Conservation (phyloP, 257 asterid genomes). For the Vinca minor region DNA sequence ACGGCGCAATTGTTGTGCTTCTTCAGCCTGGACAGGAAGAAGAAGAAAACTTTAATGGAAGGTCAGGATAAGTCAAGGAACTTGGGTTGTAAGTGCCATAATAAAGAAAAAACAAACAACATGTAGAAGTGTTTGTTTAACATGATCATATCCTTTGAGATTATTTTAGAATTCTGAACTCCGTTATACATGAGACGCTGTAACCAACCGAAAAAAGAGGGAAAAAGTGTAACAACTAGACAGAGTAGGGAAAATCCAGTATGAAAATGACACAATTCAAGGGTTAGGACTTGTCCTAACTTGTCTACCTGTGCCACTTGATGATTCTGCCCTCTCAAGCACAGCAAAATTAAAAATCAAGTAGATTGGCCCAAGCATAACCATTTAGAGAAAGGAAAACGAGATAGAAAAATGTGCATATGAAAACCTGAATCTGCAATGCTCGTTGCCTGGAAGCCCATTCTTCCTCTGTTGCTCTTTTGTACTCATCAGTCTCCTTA, state of each 20-base stretch:
- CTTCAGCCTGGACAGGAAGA: constrained; percentile 60
- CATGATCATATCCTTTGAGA: not conserved
- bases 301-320: not conserved
- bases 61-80: not conserved
- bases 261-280: not conserved
- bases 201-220: not conserved
- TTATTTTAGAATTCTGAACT: not conserved
- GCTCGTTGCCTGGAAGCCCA: constrained; percentile 62
- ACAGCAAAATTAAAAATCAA: not conserved
- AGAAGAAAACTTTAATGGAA: constrained; percentile 5
- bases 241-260: too few species aligned
- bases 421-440: constrained; percentile 58
- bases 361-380: not conserved
- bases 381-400: not conserved
- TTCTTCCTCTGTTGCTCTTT: constrained; percentile 70
- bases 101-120: not conserved
- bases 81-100: not conserved
- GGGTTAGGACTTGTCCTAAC: not conserved
- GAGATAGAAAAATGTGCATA: constrained; percentile 3
- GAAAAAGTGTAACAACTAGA: not conserved
- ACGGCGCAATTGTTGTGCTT: constrained; percentile 49
- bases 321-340: not conserved
- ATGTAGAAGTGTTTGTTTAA: not conserved
- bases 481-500: constrained; percentile 87
- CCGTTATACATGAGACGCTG: not conserved